phyloP scores from a whole-genome alignment of 2,329 filamentous ascomycete species.

The Aspergillus sp. region DNA sequence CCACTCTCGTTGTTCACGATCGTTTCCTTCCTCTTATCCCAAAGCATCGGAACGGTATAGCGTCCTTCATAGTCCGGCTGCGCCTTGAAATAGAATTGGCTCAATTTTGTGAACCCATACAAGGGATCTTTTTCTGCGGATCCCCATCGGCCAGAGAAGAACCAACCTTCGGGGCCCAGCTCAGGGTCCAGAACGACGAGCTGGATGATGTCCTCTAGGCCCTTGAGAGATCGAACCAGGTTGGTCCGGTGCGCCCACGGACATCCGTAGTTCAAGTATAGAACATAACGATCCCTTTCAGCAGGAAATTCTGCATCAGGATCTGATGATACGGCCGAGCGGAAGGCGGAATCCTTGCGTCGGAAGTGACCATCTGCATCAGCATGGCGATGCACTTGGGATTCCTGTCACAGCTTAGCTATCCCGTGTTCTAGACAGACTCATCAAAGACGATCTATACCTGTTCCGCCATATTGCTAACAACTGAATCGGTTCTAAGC shows the following conservation, averaged over 20 bases:
- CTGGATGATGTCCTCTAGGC: constrained; percentile 53
- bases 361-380: constrained; percentile 56
- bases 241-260: constrained; percentile 63
- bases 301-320: constrained; percentile 57
- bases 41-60: constrained; percentile 81
- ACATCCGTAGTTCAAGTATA: constrained; percentile 64
- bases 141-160: constrained; percentile 68
- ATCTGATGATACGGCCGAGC: constrained; percentile 57
- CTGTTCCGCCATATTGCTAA: constrained; percentile 15
- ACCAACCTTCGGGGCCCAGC: constrained; percentile 63
- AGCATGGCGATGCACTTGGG: constrained; percentile 34
- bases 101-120: constrained; percentile 69
- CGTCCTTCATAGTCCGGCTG: constrained; percentile 69
- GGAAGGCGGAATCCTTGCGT: constrained; percentile 58
- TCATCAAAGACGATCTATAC: background rate
- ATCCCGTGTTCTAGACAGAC: background rate
- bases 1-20: constrained; percentile 88
- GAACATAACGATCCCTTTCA: constrained; percentile 61
- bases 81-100: constrained; percentile 72
- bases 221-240: constrained; percentile 53
- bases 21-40: constrained; percentile 71
- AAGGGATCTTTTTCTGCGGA: constrained; percentile 65
- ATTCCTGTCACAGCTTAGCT: constrained; percentile 11
- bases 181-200: constrained; percentile 47
- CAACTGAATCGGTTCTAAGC: background rate